These are phyloP conservation scores for Lathyrus oleraceus DNA, from an alignment of 306 rosid species.

Conservation along the genomic window DNA sequence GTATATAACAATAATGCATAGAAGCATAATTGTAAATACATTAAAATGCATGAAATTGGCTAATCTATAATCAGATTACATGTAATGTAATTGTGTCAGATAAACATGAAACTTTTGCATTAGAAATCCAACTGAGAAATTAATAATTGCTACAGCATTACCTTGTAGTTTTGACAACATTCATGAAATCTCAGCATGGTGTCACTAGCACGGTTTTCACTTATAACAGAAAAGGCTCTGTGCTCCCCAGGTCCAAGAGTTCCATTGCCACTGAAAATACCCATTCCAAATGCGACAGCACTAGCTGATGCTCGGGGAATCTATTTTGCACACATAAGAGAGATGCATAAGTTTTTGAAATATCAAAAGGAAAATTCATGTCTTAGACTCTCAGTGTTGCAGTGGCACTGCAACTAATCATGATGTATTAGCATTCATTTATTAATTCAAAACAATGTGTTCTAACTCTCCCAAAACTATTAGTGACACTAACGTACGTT, in stretches of 20 bases:
- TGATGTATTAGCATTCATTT: constrained; percentile 5
- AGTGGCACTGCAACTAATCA: constrained; percentile 1
- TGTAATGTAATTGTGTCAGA: neutral
- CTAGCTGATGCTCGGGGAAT: constrained; percentile 94
- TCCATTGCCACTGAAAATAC: constrained; percentile 70
- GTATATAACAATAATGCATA: too few relatives aligned
- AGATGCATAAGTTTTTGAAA: constrained; percentile 27
- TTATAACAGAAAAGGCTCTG: constrained; percentile 80
- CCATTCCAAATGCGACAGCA: constrained; percentile 98
- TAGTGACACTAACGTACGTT: neutral
- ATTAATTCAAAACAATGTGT: constrained; percentile 7
- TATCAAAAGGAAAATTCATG: neutral
- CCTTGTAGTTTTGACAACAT: constrained; percentile 79
- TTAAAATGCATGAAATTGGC: too few relatives aligned
- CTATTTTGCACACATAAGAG: constrained; percentile 45
- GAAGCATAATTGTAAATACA: too few relatives aligned
- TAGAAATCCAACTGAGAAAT: constrained; percentile 12
- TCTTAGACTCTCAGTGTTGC: neutral
- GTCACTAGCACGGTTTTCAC: constrained; percentile 93
- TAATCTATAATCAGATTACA: constrained; percentile 6
- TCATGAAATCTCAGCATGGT: constrained; percentile 73
- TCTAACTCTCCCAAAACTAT: constrained; percentile 22
- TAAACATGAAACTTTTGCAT: neutral
- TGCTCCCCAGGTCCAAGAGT: constrained; percentile 71
- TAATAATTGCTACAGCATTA: constrained; percentile 37